Conservation (phyloP, 2,329 filamentous ascomycete genomes). For the Xylariaceae sp. region DNA sequence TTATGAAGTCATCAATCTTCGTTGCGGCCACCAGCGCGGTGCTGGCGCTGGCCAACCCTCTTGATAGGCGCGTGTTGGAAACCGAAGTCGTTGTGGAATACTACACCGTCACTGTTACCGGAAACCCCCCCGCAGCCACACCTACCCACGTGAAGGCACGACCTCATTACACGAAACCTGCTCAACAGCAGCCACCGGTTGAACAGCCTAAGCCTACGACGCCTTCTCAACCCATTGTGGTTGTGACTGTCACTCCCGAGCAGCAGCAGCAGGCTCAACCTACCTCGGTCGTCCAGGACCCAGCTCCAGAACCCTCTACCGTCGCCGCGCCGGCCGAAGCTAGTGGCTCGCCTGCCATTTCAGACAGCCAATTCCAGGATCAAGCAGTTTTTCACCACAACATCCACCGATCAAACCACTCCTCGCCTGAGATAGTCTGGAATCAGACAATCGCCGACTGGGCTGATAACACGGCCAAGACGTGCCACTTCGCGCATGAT, state of each 20-base stretch:
- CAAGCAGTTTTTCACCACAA: conserved; percentile 79
- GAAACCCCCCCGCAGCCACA: conserved; percentile 25
- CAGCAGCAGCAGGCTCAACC: conserved; percentile 8
- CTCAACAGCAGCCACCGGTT: conserved; percentile 24
- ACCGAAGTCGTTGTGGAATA: conserved; percentile 44
- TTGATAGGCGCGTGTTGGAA: conserved; percentile 43
- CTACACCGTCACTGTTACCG: conserved; percentile 47
- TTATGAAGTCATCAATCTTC: conserved; percentile 50
- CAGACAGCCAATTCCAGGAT: conserved; percentile 45
- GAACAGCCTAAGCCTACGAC: conserved; percentile 13
- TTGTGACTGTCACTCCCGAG: conserved; percentile 34
- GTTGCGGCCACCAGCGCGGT: conserved; percentile 44
- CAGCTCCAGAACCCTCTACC: conserved; percentile 1
- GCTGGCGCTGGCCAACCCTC: conserved; percentile 44
- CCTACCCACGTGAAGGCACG: conserved; percentile 21
- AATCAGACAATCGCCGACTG: conserved; percentile 66
- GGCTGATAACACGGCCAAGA: conserved; percentile 68
- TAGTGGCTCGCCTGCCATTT: conserved; percentile 17
- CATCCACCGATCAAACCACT: conserved; percentile 83
- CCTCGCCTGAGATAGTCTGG: conserved; percentile 70
- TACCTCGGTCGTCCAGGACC: not conserved
- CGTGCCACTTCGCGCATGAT: conserved; percentile 78
- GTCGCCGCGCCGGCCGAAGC: conserved; percentile 15
- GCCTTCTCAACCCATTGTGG: conserved; percentile 18
- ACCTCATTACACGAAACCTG: conserved; percentile 15